Evolutionary conservation across 257 asterid species (phyloP).

Genomic region (Scutellaria barbata): DNA sequence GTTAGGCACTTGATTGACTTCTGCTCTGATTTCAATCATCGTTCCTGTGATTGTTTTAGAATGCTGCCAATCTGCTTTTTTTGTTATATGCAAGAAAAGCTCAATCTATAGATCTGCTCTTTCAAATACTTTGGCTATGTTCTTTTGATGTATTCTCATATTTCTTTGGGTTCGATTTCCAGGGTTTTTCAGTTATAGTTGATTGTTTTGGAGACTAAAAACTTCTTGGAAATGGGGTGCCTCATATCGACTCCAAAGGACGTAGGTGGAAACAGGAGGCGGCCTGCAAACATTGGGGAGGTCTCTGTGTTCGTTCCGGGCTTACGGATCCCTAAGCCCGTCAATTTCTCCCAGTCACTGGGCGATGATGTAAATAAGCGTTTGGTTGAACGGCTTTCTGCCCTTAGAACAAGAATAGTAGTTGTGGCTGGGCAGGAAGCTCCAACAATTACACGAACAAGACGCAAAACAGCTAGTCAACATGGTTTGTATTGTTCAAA

Average conservation of each 20-base stretch:
- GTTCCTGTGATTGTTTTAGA: slow-evolving; percentile 37
- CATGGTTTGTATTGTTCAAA: slow-evolving; percentile 65
- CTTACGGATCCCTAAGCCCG: slow-evolving; percentile 85
- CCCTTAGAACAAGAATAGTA: slow-evolving; percentile 90
- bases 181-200: slow-evolving; percentile 13
- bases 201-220: slow-evolving; percentile 43
- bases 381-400: slow-evolving; percentile 85
- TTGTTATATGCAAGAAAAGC: slow-evolving; percentile 19
- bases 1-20: slow-evolving; percentile 42
- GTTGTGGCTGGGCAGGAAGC: slow-evolving; percentile 98
- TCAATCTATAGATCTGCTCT: slow-evolving; percentile 19
- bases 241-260: slow-evolving; percentile 74
- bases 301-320: slow-evolving; percentile 92
- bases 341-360: slow-evolving; percentile 66
- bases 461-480: slow-evolving; percentile 80
- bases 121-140: not conserved
- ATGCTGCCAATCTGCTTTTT: not conserved
- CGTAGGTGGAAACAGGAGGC: slow-evolving; percentile 74
- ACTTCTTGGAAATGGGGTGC: slow-evolving; percentile 79
- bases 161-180: not conserved
- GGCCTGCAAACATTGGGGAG: slow-evolving; percentile 92
- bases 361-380: slow-evolving; percentile 61
- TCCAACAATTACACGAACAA: slow-evolving; percentile 90
- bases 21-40: slow-evolving; percentile 28
- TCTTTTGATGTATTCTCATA: slow-evolving; percentile 8